phyloP scores from a whole-genome alignment of 352 stramenopile species.

The Phytophthora sp. region DNA sequence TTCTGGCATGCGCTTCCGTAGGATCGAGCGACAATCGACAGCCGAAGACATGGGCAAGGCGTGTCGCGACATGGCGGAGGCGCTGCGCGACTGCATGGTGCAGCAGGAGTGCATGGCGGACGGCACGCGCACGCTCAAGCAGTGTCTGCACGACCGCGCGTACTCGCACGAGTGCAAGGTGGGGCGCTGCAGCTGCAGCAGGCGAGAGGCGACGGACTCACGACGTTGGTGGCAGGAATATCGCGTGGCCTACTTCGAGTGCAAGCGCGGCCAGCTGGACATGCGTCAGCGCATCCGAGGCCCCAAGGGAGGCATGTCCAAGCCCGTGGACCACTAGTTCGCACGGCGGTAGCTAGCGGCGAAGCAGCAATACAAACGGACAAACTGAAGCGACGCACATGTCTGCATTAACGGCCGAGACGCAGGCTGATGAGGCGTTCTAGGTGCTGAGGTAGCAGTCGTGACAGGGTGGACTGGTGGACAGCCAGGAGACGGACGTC shows the following conservation, averaged over 20 bases:
- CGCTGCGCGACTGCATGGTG: conserved; percentile 83
- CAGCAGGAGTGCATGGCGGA: conserved; percentile 81
- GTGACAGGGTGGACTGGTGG: conserved; percentile 2
- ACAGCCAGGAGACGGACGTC: conserved; percentile 23
- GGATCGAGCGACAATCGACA: not conserved
- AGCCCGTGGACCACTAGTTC: conserved; percentile 39
- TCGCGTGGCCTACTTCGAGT: conserved; percentile 85
- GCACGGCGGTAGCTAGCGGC: not conserved
- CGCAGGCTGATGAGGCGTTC: conserved; percentile 18
- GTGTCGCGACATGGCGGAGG: conserved; percentile 83
- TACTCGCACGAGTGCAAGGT: conserved; percentile 80
- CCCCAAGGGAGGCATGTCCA: conserved; percentile 74
- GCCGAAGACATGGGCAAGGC: conserved; percentile 83
- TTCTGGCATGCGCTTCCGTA: not conserved
- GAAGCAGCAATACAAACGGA: not conserved
- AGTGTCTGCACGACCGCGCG: conserved; percentile 74
- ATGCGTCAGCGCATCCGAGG: conserved; percentile 86
- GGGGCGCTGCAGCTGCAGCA: not conserved
- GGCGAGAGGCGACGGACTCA: conserved; percentile 2
- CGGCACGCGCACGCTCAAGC: conserved; percentile 72
- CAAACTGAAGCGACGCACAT: not conserved
- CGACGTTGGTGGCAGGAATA: conserved; percentile 51
- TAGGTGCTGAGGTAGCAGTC: conserved; percentile 20
- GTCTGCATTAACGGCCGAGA: not conserved
- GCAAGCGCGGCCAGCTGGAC: conserved; percentile 82